Base-by-base conservation (phyloP, 1,139 yeast genomes). In the Candida glucosophila region DNA sequence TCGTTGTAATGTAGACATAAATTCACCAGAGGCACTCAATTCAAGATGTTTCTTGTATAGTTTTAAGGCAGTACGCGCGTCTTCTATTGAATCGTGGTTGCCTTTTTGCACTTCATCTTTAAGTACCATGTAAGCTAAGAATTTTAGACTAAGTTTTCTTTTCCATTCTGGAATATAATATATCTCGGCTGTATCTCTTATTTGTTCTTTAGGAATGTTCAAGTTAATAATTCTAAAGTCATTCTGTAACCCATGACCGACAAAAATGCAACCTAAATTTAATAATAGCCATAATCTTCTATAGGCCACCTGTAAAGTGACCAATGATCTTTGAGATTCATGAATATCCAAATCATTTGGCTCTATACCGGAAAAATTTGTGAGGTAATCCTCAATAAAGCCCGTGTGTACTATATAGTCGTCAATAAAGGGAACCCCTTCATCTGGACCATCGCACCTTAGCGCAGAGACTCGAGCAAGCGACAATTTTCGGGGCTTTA, bases 31-130 rank as follows among this genome's bases (percentile, higher is more conserved):
- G 3, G 59, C 63, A 30, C 60, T 58, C 36, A 88, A 60, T 37
- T 77, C 76, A 40, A 71, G 55, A 43, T 82, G 88, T 44, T 73
- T 77, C 37, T 74, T 73, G 55, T 82, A 92, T 22, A 92, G 58
- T 27, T 73, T 53, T 38, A 92, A 64, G 0, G 99, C 98, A 8
- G 92, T 79, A 30, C 68, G 60, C 0, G 99, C 97, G 57, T 92
- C 99, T 46, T 92, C 98, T 23, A 90, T 85, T 1, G 97, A 88
- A 48, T 92, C 97, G 50, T 92, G 99, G 46, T 88, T 88, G 2
- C 93, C 95, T 3, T 75, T 76, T 49, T 92, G 98, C 12, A 92
- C 95, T 26, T 75, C 69, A 34, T 75, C 77, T 21, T 70, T 71
- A 30, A 90, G 60, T 27, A 90, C 61, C 16, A 75, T 75, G 65